Evolutionary conservation across 2,329 filamentous ascomycete species (phyloP).

Genomic region (Sclerotiophoma versabilis): DNA sequence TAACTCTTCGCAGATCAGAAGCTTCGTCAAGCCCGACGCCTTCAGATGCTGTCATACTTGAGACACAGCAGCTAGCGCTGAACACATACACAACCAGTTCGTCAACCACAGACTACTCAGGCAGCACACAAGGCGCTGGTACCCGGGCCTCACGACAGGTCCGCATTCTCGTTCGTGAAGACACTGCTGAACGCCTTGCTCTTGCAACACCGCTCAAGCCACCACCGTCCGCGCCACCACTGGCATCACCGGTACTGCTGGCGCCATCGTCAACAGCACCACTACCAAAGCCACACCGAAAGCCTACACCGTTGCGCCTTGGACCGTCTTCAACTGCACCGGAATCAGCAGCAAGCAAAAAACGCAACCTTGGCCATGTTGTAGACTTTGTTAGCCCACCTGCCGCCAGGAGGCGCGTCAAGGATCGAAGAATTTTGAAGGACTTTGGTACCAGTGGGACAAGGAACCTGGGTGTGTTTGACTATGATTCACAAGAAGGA

Average conservation of each 20-base stretch:
- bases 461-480: background rate
- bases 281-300: background rate
- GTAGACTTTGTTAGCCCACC: background rate
- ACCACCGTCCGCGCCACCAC: background rate
- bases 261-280: slow-evolving; percentile 1
- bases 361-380: background rate
- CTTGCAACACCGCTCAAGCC: slow-evolving; percentile 9
- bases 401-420: background rate
- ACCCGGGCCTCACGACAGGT: slow-evolving; percentile 25
- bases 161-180: slow-evolving; percentile 30
- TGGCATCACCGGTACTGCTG: background rate
- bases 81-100: slow-evolving; percentile 16
- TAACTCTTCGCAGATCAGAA: slow-evolving; percentile 23
- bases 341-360: background rate
- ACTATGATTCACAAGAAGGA: background rate
- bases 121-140: slow-evolving; percentile 33
- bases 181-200: slow-evolving; percentile 23
- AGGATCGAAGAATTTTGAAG: background rate
- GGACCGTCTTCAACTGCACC: background rate
- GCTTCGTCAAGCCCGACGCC: slow-evolving; percentile 1
- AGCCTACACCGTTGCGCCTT: too few species aligned
- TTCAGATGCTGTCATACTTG: slow-evolving; percentile 23
- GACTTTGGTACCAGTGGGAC: background rate
- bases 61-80: slow-evolving; percentile 23
- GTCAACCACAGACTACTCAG: slow-evolving; percentile 21